These are phyloP conservation scores for Osmozyma mogii DNA, from an alignment of 805 yeast species.

Conservation along the genomic window DNA sequence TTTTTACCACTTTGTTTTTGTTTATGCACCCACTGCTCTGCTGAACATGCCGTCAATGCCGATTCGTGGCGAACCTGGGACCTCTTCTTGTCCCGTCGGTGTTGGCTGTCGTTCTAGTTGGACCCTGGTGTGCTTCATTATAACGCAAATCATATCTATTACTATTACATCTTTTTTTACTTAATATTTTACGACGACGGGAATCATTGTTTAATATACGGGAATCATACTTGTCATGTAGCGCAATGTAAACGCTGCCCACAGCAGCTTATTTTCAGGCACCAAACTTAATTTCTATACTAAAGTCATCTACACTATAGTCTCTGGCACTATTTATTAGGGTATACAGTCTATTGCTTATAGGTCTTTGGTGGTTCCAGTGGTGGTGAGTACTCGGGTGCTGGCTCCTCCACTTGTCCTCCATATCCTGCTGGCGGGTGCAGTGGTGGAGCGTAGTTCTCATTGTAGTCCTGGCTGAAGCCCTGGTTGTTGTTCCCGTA, in stretches of 20 bases:
- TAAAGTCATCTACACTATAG: background rate
- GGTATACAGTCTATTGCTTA: too few relatives aligned
- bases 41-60: too few relatives aligned
- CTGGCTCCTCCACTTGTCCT: background rate
- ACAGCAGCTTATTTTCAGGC: background rate
- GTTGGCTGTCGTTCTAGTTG: too few relatives aligned
- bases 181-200: conserved; percentile 13
- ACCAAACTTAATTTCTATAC: background rate
- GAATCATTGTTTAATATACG: conserved; percentile 14
- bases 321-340: background rate
- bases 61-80: too few relatives aligned
- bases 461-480: conserved; percentile 1
- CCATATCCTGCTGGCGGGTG: background rate
- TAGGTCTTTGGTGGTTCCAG: background rate
- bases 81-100: too few relatives aligned
- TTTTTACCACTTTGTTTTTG: too few relatives aligned
- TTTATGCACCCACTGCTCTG: too few relatives aligned
- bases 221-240: conserved; percentile 10
- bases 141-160: too few relatives aligned
- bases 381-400: background rate
- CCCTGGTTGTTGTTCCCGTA: background rate
- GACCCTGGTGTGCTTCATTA: too few relatives aligned
- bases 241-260: background rate
- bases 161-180: too few relatives aligned
- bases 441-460: background rate